Evolutionary conservation across 2,329 filamentous ascomycete genomes (phyloP).

Genomic region (Colletotrichum magnum): DNA sequence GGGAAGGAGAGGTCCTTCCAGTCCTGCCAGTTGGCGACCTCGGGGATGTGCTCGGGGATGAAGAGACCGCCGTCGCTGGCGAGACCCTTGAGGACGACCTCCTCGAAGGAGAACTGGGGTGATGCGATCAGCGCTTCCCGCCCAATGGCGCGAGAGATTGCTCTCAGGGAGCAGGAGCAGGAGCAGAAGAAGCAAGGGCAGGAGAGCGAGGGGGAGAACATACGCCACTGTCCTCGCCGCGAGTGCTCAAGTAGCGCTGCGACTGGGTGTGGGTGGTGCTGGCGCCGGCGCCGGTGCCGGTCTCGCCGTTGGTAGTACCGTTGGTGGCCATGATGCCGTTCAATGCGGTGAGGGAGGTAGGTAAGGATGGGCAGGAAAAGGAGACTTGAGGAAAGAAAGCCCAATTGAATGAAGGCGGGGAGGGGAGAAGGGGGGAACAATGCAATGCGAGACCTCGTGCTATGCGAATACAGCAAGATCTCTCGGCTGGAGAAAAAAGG

Average conservation of each 20-base stretch:
- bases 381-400: constrained; percentile 6
- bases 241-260: constrained; percentile 66
- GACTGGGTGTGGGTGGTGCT: constrained; percentile 58
- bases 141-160: neutral
- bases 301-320: constrained; percentile 51
- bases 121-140: constrained; percentile 30
- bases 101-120: constrained; percentile 85
- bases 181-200: constrained; percentile 8
- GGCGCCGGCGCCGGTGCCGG: constrained; percentile 28
- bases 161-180: neutral
- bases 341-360: constrained; percentile 2
- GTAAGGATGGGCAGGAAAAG: constrained; percentile 4
- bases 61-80: constrained; percentile 90
- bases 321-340: constrained; percentile 58
- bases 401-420: constrained; percentile 16
- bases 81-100: constrained; percentile 90
- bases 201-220: constrained; percentile 37
- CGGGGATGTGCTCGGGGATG: constrained; percentile 86
- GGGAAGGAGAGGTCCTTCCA: constrained; percentile 86
- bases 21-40: constrained; percentile 73
- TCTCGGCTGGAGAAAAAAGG: constrained; percentile 19
- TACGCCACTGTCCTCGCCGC: constrained; percentile 66
- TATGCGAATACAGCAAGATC: constrained; percentile 17
- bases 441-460: constrained; percentile 18
- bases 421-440: neutral